A percentile compares a stretch with the other conserved stretches of the same genome.
These are phyloP conservation scores for Funneliformis caledonium DNA, from an alignment of 371 early-diverging fungal genomes.

Conservation along the genomic window DNA sequence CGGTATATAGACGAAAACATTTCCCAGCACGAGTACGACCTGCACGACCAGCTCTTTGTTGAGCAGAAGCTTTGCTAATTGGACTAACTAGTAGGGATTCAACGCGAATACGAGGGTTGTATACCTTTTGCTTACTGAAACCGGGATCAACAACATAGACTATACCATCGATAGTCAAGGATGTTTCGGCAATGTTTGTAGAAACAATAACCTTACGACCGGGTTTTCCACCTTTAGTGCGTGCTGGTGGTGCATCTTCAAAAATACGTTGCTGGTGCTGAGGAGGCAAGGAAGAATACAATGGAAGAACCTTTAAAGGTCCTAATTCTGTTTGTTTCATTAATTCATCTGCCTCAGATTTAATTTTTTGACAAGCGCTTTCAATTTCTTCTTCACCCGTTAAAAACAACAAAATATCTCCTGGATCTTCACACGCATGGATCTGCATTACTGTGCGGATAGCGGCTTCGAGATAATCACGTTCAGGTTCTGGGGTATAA, in stretches of 20 bases:
- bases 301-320: constrained; percentile 69
- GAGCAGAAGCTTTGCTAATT: constrained; percentile 94
- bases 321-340: constrained; percentile 49
- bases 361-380: constrained; percentile 60
- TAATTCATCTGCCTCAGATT: constrained; percentile 69
- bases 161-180: constrained; percentile 97
- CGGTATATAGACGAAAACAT: constrained; percentile 96
- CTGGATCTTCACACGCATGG: constrained; percentile 81
- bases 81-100: constrained; percentile 90
- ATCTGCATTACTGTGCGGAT: constrained; percentile 89
- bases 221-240: constrained; percentile 73
- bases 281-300: constrained; percentile 95
- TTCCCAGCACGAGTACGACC: constrained; percentile 88
- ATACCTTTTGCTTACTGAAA: constrained; percentile 95
- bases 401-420: constrained; percentile 93
- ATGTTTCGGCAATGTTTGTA: constrained; percentile 99
- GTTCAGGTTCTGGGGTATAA: constrained; percentile 80
- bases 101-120: constrained; percentile 92
- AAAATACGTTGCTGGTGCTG: constrained; percentile 91
- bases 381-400: constrained; percentile 97
- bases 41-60: constrained; percentile 97
- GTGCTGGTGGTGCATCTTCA: constrained; percentile 83
- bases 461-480: constrained; percentile 93
- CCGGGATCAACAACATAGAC: constrained; percentile 98
- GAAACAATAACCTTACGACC: constrained; percentile 95